Percentiles rank a stretch among this genome's conserved stretches.
Evolutionary conservation across 352 stramenopile species (phyloP).

Genomic region (Poterioochromonas sp.): DNA sequence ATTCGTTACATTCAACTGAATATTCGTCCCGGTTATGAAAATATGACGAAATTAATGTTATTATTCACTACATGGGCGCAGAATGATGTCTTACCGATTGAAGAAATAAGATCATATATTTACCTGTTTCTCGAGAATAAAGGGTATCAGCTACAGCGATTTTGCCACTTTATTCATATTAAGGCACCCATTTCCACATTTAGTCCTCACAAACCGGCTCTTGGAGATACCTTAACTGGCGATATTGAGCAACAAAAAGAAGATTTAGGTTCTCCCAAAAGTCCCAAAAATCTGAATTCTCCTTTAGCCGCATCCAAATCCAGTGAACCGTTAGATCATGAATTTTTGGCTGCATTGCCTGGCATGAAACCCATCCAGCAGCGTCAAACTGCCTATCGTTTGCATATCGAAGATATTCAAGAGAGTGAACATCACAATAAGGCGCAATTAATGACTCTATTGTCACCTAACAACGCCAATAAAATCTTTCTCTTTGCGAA

Average conservation of each 20-base stretch:
- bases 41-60: constrained; percentile 1
- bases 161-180: background rate
- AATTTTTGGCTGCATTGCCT: background rate
- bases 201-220: background rate
- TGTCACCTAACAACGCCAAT: background rate
- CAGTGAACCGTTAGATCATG: background rate
- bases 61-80: constrained; percentile 13
- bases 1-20: background rate
- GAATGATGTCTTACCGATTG: background rate
- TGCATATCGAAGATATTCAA: background rate
- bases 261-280: background rate
- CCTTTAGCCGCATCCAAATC: background rate
- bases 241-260: background rate
- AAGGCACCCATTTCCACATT: no score
- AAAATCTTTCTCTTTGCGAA: no score
- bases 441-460: background rate
- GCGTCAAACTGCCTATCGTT: background rate
- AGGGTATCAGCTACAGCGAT: background rate
- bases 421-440: background rate
- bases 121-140: background rate
- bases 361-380: background rate
- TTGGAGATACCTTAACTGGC: background rate
- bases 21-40: constrained; percentile 15
- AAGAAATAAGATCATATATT: constrained; percentile 12
- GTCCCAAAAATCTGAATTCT: no score